A percentile compares a stretch with the other conserved stretches of the same genome.
Conservation (phyloP, 1,284 basidiomycete genomes). For the Microbotryomycetes sp. region DNA sequence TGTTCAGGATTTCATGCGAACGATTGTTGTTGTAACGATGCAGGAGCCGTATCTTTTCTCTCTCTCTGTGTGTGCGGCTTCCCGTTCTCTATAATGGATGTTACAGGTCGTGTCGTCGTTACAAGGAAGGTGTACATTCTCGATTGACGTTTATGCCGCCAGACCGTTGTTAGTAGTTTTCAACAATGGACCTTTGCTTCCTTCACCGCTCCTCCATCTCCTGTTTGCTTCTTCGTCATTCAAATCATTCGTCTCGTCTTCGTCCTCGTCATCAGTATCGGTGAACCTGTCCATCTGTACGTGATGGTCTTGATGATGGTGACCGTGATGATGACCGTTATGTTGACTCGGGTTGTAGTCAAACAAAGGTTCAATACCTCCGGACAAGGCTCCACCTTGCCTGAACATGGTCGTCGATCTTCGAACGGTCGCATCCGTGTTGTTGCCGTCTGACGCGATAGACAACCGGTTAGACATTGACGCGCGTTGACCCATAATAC, state of each 20-base stretch:
- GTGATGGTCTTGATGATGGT: background rate
- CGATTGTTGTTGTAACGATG: background rate
- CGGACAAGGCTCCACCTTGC: slow-evolving; percentile 9
- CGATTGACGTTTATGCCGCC: background rate
- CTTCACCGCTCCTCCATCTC: background rate
- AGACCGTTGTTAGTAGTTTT: background rate
- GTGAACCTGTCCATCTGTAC: slow-evolving; percentile 28
- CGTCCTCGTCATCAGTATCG: slow-evolving; percentile 22
- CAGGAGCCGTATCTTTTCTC: too few species aligned
- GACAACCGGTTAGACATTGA: slow-evolving; percentile 8
- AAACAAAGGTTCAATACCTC: slow-evolving; percentile 18
- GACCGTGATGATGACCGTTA: background rate
- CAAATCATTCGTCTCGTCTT: slow-evolving; percentile 27
- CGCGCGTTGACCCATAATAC: background rate
- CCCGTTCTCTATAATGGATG: background rate
- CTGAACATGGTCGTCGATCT: slow-evolving; percentile 9
- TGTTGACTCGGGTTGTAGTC: slow-evolving; percentile 8
- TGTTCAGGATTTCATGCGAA: background rate
- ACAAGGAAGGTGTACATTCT: background rate
- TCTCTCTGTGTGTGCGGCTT: too few species aligned
- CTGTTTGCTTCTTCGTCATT: background rate
- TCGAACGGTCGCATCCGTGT: background rate
- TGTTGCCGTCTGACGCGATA: slow-evolving; percentile 12
- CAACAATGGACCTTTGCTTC: background rate
- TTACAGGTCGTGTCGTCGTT: background rate